Evolutionary conservation across 495 filamentous ascomycete genomes (phyloP).

Genomic region (Tuber aestivum): DNA sequence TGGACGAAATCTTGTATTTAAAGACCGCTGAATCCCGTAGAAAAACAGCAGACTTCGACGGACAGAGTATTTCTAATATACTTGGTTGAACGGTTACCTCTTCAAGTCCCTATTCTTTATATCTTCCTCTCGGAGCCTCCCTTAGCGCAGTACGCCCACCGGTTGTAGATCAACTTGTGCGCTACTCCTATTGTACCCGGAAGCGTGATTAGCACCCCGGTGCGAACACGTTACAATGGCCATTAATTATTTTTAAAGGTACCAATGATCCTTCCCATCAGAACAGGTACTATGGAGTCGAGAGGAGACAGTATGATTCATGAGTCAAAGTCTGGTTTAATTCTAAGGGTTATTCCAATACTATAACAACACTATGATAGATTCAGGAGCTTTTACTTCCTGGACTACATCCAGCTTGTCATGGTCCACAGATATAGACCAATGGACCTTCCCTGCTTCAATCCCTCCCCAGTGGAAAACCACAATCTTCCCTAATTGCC

Average conservation of each 20-base stretch:
- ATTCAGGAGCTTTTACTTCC: conserved; percentile 7
- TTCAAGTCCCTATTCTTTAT: too few relatives aligned
- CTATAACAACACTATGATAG: not conserved
- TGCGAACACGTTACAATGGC: too few relatives aligned
- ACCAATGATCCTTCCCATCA: not conserved
- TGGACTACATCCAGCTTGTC: not conserved
- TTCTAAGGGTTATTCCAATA: not conserved
- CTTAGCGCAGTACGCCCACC: too few relatives aligned
- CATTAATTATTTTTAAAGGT: conserved; percentile 4
- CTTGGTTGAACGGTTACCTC: too few relatives aligned
- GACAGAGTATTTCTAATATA: too few relatives aligned
- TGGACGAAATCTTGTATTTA: too few relatives aligned
- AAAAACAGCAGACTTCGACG: too few relatives aligned
- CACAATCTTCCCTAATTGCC: not conserved
- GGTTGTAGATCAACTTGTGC: too few relatives aligned
- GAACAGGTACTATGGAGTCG: not conserved
- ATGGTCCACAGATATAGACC: not conserved
- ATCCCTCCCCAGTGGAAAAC: not conserved
- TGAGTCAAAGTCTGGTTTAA: conserved; percentile 4
- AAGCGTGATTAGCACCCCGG: too few relatives aligned
- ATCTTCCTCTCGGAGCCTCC: too few relatives aligned
- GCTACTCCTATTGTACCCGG: too few relatives aligned
- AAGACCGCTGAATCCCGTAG: too few relatives aligned
- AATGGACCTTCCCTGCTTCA: not conserved
- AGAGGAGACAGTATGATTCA: not conserved